Evolutionary conservation across 2,329 filamentous ascomycete genomes (phyloP).

Genomic region (Penicillium crustosum): DNA sequence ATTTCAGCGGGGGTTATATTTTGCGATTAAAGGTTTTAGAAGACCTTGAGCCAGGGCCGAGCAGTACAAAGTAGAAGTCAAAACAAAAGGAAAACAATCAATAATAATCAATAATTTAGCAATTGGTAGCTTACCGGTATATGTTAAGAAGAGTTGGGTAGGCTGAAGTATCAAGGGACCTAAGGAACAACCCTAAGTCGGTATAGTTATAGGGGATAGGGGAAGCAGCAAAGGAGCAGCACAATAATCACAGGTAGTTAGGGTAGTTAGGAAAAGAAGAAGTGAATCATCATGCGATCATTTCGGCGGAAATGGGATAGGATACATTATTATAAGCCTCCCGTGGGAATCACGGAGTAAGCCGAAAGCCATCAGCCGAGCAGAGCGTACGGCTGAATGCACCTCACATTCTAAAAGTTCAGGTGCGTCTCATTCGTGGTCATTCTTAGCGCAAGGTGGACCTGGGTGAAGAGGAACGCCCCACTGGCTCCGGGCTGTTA

Average conservation of each 20-base stretch:
- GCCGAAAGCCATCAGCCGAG: conserved; percentile 13
- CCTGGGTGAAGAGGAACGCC: conserved; percentile 12
- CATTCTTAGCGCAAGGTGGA: conserved; percentile 7
- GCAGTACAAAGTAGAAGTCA: background rate
- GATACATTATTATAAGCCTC: conserved; percentile 15
- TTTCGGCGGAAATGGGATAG: conserved; percentile 14
- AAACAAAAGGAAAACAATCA: background rate
- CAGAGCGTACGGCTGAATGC: conserved; percentile 11
- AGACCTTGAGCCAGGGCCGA: background rate
- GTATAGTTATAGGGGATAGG: conserved; percentile 1
- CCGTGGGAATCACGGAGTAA: conserved; percentile 15
- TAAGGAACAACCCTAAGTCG: background rate
- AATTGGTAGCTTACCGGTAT: background rate
- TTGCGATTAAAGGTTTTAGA: background rate
- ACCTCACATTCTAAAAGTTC: background rate
- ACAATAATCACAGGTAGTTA: background rate
- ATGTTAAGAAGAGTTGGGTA: background rate
- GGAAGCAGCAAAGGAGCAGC: background rate
- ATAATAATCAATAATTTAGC: background rate
- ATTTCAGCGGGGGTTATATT: background rate
- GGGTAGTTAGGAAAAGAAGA: conserved; percentile 1
- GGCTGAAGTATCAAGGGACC: background rate
- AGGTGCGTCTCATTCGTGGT: background rate
- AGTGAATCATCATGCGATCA: conserved; percentile 9
- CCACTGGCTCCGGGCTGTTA: conserved; percentile 5